Evolutionary conservation across 2,329 filamentous ascomycete genomes (phyloP), one percentile per base, ranked within the genome.

Genomic region (Parasarocladium wereldwijsianum): DNA sequence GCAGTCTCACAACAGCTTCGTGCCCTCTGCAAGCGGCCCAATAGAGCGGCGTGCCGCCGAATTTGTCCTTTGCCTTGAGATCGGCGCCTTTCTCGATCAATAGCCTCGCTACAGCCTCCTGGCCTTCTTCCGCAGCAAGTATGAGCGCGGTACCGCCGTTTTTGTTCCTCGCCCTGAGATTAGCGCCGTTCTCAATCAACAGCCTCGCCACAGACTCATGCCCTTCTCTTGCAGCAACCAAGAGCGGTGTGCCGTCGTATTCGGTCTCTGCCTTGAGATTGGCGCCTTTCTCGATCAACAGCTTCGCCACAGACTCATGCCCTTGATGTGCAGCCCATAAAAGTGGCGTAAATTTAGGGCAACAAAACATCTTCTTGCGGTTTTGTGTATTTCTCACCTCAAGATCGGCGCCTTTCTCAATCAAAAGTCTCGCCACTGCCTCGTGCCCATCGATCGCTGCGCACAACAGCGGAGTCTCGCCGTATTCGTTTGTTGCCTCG

Each of bases 101-200:
- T 8, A 31, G 11, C 21, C 21, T 22, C 8, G 17, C 17, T 11
- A 30, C 16, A 14, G 19, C 20, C 19, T 31, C 29, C 19, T 24
- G 29, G 7, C 29, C 21, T 5, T 24, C 24, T 9, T 5, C 7
- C n/a, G 29, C 21, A 17, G 29, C 29, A n/a, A n/a, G n/a, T n/a
- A n/a, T n/a, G 8, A 35, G 29, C 17, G 33, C 23, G 15, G 29
- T 32, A 11, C 14, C 3, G 12, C 25, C 24, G 13, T 14, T 14
- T 5, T 19, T 23, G 17, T 31, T 24, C 16, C 9, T 17, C 8
- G 27, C 22, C 13, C 27, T 24, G 23, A 31, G 12, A 18, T 31
- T 24, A n/a, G 40, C 40, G 2, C 38, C 40, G 15, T 34, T 36
- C 16, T 41, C 37, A 5, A 42, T 33, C 20, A 42, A 29, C 25